A percentile compares a stretch with the other conserved stretches of the same genome.
phyloP scores from a whole-genome alignment of 768 basidiomycete species.

The Cyclocybe cylindracea region DNA sequence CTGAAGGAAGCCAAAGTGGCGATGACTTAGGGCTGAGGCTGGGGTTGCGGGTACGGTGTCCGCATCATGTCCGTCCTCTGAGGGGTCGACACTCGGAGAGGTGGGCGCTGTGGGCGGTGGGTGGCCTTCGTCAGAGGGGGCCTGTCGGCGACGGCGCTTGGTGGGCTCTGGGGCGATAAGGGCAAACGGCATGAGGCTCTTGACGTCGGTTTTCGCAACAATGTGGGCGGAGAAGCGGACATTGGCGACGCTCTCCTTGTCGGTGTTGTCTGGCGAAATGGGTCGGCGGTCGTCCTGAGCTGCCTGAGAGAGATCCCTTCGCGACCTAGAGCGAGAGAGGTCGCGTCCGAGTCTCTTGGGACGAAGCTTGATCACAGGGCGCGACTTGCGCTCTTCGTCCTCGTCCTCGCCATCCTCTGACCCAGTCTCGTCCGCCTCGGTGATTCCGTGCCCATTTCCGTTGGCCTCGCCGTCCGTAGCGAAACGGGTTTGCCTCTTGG shows the following conservation, averaged over 20 bases:
- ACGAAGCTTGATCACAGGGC: conserved; percentile 78
- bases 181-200: conserved; percentile 71
- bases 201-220: conserved; percentile 62
- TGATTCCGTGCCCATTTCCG: conserved; percentile 19
- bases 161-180: conserved; percentile 71
- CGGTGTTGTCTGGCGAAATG: conserved; percentile 54
- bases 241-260: conserved; percentile 72
- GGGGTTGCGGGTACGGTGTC: conserved; percentile 36
- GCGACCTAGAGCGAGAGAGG: conserved; percentile 71
- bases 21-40: conserved; percentile 34
- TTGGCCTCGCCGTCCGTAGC: conserved; percentile 27
- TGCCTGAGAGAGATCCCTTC: conserved; percentile 63
- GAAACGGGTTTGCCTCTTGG: conserved; percentile 38
- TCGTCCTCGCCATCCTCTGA: conserved; percentile 37
- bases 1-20: conserved; percentile 43
- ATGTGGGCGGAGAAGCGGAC: conserved; percentile 75
- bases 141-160: conserved; percentile 40
- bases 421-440: conserved; percentile 30
- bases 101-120: conserved; percentile 27
- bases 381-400: conserved; percentile 57
- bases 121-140: conserved; percentile 27
- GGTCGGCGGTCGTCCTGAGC: conserved; percentile 60
- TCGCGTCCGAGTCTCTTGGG: conserved; percentile 45
- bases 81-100: conserved; percentile 30
- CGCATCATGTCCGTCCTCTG: conserved; percentile 45